A percentile compares a stretch with the other conserved stretches of the same genome.
phyloP scores from a whole-genome alignment of 2,329 filamentous ascomycete genomes.

The Zasmidium citrigriseum region DNA sequence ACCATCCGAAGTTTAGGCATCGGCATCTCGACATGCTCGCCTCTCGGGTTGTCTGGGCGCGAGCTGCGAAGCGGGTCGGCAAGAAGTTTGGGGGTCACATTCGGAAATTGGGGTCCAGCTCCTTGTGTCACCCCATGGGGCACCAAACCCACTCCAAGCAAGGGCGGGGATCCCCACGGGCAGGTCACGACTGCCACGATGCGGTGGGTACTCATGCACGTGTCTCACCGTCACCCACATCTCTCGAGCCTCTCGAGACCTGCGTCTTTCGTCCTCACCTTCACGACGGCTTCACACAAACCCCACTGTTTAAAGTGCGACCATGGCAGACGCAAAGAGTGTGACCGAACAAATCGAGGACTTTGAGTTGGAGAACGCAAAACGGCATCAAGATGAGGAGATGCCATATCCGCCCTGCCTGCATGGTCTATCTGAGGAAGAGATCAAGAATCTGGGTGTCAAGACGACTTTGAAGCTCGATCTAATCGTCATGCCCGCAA shows the following conservation, averaged over 20 bases:
- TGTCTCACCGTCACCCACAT: background rate
- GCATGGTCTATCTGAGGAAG: constrained; percentile 14
- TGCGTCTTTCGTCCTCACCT: background rate
- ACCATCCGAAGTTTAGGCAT: background rate
- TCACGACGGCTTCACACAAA: background rate
- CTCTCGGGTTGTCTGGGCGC: background rate
- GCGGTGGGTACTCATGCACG: background rate
- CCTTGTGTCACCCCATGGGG: background rate
- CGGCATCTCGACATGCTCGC: background rate
- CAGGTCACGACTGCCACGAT: background rate
- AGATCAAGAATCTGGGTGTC: constrained; percentile 20
- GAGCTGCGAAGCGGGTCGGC: background rate
- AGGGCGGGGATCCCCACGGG: background rate
- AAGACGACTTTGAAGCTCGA: constrained; percentile 27
- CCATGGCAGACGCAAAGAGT: constrained; percentile 16
- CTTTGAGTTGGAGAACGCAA: constrained; percentile 11
- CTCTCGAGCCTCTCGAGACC: background rate
- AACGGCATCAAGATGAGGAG: constrained; percentile 10
- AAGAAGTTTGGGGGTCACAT: background rate
- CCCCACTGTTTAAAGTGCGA: background rate
- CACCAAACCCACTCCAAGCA: too few relatives aligned
- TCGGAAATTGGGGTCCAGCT: background rate
- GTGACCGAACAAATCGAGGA: constrained; percentile 14
- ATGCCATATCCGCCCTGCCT: constrained; percentile 12
- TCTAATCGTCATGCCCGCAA: constrained; percentile 27